phyloP scores from a whole-genome alignment of 2,329 filamentous ascomycete species.

The Parascedosporium putredinis region DNA sequence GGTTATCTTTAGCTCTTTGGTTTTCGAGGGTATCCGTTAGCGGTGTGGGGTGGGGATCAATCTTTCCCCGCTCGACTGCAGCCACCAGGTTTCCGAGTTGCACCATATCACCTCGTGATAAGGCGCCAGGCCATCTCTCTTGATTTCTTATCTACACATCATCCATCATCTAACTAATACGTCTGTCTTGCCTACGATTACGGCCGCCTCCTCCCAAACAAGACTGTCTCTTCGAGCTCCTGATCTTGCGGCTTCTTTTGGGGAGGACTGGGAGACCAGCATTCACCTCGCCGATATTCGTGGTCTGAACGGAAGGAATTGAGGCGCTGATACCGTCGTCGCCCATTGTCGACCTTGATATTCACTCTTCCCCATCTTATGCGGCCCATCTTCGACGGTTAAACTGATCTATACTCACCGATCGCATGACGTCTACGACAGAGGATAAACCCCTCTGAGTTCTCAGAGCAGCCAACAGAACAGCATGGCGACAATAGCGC shows the following conservation, averaged over 20 bases:
- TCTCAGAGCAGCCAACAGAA: not conserved
- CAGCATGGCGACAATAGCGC: slow-evolving; percentile 44
- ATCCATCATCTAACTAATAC: slow-evolving; percentile 15
- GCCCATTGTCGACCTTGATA: too few relatives aligned
- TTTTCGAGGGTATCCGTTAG: not conserved
- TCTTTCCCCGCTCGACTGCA: slow-evolving; percentile 15
- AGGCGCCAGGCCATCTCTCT: slow-evolving; percentile 18
- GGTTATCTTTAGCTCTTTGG: not conserved
- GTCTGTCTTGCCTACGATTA: not conserved
- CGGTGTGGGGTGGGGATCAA: not conserved
- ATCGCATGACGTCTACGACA: not conserved
- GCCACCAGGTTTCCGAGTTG: slow-evolving; percentile 16
- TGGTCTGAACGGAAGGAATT: too few relatives aligned
- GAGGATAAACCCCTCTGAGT: not conserved
- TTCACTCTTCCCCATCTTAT: too few relatives aligned
- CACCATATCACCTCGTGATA: slow-evolving; percentile 2
- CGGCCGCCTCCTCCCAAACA: too few relatives aligned
- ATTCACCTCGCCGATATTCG: too few relatives aligned
- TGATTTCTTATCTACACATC: slow-evolving; percentile 17
- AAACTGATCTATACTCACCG: not conserved
- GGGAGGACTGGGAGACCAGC: too few relatives aligned
- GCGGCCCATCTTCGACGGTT: too few relatives aligned
- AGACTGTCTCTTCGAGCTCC: too few relatives aligned
- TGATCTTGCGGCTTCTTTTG: too few relatives aligned
- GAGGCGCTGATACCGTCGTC: too few relatives aligned